Evolutionary conservation across 768 basidiomycete species (phyloP), one percentile per base, ranked within the genome.

Genomic region (Paxillus ammoniavirescens): DNA sequence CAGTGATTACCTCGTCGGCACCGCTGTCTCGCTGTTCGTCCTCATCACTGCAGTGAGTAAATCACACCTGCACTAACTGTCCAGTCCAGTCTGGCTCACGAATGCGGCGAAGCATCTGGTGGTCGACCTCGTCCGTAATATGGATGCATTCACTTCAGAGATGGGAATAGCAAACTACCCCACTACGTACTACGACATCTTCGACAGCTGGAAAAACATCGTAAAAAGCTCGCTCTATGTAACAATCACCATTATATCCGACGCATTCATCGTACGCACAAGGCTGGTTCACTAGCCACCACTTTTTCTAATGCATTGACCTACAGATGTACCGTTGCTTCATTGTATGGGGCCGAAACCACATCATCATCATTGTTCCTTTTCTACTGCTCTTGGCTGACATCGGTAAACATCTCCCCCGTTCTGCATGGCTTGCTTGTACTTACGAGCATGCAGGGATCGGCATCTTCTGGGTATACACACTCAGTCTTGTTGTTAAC

Each of bases 331-430:
- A 65, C 40, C 66, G 66, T 14, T 55, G 52, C 45, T 68, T 54
- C 44, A 45, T 62, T 47, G 52, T 68, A 26, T 68, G 66, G 66
- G 64, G 61, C n/a, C 55, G 55, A 18, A 65, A 28, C 42, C 47
- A 41, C 37, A 13, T 42, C 23, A 52, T 68, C 33, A 42, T 53
- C n/a, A 1, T 45, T 7, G 28, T 65, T n/a, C 66, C 66, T 9
- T 52, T 56, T 50, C 30, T 64, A 26, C 47, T 64, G n/a, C 68
- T 64, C 53, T 46, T 65, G 8, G 62, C 66, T n/a, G 66, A 67
- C 41, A 57, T 65, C 13, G 66, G 67, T 66, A 28, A 12, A 59
- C 60, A 3, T 33, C 8, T 35, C 17, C 18, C 30, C 31, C 13
- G 14, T 35, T 14, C 13, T 35, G 8, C 12, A 14, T 18, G n/a